Evolutionary conservation across 352 stramenopile species (phyloP), one percentile per base, ranked within the genome.

Genomic region (Globisporangium parvum): DNA sequence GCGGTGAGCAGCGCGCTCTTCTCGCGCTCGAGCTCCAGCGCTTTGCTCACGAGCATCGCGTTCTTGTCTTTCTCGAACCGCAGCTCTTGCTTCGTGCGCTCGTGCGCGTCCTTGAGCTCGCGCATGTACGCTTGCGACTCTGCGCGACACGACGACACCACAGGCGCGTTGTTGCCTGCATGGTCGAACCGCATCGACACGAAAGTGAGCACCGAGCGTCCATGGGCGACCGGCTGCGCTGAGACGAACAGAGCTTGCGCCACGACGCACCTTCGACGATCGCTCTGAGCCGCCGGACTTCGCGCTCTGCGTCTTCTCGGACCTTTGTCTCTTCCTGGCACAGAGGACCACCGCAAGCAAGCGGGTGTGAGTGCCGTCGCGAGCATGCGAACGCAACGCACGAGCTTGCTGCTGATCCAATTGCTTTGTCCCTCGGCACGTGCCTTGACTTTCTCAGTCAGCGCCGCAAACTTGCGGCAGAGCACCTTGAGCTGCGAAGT

Each of bases 401-500:
- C n/a, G n/a, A 37, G 31, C 6, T 37, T 8, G 31, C 31, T 37
- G 10, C 12, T 8, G 31, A 44, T n/a, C 6, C 39, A 8, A 14
- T 12, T 15, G 39, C 39, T 2, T 44, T 15, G 0, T 41, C 4
- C 0, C 0, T 3, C 10, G 10, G 31, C 12, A 21, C 50, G 1
- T 53, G 88, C 80, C 69, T 93, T 91, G 49, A 94, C 81, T 83
- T 91, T 94, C 21, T 94, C 79, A 0, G 74, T 86, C 18, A 92
- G 70, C 6, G 80, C 74, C 2, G 84, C 84, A 55, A 94, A 94
- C 57, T 94, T 94, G 31, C 82, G 77, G 41, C 84, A 94, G 5
- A 94, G 60, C 28, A 92, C 78, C 45, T 85, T 85, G 37, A 94
- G 62, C 31, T 94, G 84, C 17, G 81, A 70, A 3, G 79, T 92